Evolutionary conservation across 73 alveolate species (phyloP), one percentile per base, ranked within the genome.

Genomic region (Blepharisma japonicum): DNA sequence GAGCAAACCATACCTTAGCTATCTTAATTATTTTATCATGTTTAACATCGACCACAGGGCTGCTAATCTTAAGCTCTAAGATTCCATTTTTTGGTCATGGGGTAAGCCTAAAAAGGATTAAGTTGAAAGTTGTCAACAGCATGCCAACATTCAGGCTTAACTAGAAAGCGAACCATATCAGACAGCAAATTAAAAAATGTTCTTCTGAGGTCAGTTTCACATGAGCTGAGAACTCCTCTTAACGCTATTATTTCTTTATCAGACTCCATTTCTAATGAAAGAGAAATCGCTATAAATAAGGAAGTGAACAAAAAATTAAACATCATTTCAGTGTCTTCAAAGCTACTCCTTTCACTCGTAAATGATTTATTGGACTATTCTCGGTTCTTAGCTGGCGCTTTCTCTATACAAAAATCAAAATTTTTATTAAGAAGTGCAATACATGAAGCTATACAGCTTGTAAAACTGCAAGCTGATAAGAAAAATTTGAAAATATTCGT

Each of bases 341-440:
- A 70, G 11, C 27, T 84, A 18, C 77, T 84, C 21, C 42, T 81
- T 27, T 45, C 20, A 39, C 61, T 80, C 0, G 68, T 81, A 6
- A 70, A 84, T 38, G 91, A 84, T 38, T 79, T 84, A 7, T 38
- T 84, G 18, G 91, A 84, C 46, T 84, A 56, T 39, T 72, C 82
- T 6, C 39, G 68, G 67, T 48, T 84, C 8, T 45, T 56, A 39
- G n/a, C 82, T 32, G 83, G 88, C 6, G 48, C 82, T 20, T 81
- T 84, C 2, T 18, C 39, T n/a, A 77, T 71, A 14, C n/a, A 71
- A n/a, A 23, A 67, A 7, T 14, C 83, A 0, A 47, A n/a, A 3
- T 68, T 71, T 14, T 7, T 38, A 42, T 6, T 81, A 7, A 56
- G 48, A n/a, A 53, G 68, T 9, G 9, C 70, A 53, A 53, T 85